A percentile compares a stretch with the other conserved stretches of the same genome.
Conservation (phyloP, 2,329 filamentous ascomycete species). For the Ambrosiella beaveri region DNA sequence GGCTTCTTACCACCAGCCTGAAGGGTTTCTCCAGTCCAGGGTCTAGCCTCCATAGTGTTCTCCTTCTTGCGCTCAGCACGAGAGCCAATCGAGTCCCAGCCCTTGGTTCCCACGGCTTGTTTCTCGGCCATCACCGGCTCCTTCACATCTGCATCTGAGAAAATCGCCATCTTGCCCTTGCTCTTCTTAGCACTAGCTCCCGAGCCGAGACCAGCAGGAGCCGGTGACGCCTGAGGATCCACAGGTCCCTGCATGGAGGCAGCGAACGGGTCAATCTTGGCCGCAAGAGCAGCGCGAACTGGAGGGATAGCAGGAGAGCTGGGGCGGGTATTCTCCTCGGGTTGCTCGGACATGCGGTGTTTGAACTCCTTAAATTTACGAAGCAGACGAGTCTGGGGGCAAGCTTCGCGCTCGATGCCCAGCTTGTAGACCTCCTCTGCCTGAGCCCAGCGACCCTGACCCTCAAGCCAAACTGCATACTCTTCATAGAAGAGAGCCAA, state of each 20-base stretch:
- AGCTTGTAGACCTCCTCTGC: constrained; percentile 87
- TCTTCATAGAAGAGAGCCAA: constrained; percentile 94
- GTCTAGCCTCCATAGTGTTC: constrained; percentile 68
- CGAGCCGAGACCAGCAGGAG: constrained; percentile 24
- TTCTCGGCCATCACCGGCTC: constrained; percentile 9
- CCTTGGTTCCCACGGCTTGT: constrained; percentile 70
- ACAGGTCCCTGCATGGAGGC: constrained; percentile 31
- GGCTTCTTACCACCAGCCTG: constrained; percentile 72
- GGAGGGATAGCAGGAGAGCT: constrained; percentile 75
- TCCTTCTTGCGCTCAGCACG: constrained; percentile 84
- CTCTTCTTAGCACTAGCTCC: constrained; percentile 34
- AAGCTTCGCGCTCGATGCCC: constrained; percentile 75
- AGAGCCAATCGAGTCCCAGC: constrained; percentile 85
- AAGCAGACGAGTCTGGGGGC: constrained; percentile 61
- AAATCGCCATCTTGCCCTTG: constrained; percentile 50
- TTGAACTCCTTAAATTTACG: constrained; percentile 92
- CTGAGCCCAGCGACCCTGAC: constrained; percentile 66
- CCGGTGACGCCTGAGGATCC: constrained; percentile 50
- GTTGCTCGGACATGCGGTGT: constrained; percentile 49
- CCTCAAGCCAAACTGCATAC: constrained; percentile 84
- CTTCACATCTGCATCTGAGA: constrained; percentile 11
- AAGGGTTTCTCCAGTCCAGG: constrained; percentile 83
- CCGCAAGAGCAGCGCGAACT: constrained; percentile 64
- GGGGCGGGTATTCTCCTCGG: constrained; percentile 40
- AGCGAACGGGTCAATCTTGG: constrained; percentile 72